A percentile compares a stretch with the other conserved stretches of the same genome.
Conservation (phyloP, 768 basidiomycete species). For the Rubroboletus pulcherrimus region DNA sequence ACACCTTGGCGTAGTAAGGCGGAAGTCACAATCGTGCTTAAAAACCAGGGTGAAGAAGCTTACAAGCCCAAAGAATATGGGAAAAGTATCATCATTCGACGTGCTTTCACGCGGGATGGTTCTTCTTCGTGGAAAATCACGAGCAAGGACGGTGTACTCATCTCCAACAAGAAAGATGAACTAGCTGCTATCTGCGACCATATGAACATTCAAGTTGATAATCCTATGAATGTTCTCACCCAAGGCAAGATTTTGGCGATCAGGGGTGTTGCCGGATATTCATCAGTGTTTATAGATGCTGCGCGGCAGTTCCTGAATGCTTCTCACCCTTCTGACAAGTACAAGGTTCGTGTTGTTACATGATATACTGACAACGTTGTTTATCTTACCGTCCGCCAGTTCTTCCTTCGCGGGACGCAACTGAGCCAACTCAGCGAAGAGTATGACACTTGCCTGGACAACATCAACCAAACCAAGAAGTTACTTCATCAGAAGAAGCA, state of each 20-base stretch:
- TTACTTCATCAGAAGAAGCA: slow-evolving; percentile 69
- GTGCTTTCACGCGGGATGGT: slow-evolving; percentile 76
- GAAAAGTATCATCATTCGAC: slow-evolving; percentile 78
- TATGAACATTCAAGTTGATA: slow-evolving; percentile 96
- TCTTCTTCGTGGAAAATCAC: slow-evolving; percentile 79
- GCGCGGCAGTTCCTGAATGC: slow-evolving; percentile 76
- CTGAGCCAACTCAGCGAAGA: slow-evolving; percentile 83
- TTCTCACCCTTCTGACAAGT: slow-evolving; percentile 79
- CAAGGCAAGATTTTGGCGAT: slow-evolving; percentile 49
- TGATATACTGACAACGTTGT: background rate
- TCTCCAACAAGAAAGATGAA: slow-evolving; percentile 81
- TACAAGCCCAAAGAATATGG: slow-evolving; percentile 85
- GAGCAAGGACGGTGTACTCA: slow-evolving; percentile 55
- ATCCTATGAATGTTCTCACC: slow-evolving; percentile 91
- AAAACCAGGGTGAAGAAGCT: slow-evolving; percentile 90
- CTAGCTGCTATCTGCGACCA: slow-evolving; percentile 86
- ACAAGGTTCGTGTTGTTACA: slow-evolving; percentile 54
- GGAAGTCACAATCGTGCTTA: slow-evolving; percentile 75
- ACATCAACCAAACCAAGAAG: slow-evolving; percentile 66
- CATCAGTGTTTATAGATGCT: slow-evolving; percentile 25
- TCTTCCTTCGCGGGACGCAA: slow-evolving; percentile 93
- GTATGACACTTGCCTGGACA: slow-evolving; percentile 72
- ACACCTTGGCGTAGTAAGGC: slow-evolving; percentile 40
- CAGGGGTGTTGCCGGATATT: background rate
- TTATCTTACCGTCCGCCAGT: slow-evolving; percentile 42